Conservation (phyloP, 352 stramenopile genomes). For the Hyaloperonospora brassicae region DNA sequence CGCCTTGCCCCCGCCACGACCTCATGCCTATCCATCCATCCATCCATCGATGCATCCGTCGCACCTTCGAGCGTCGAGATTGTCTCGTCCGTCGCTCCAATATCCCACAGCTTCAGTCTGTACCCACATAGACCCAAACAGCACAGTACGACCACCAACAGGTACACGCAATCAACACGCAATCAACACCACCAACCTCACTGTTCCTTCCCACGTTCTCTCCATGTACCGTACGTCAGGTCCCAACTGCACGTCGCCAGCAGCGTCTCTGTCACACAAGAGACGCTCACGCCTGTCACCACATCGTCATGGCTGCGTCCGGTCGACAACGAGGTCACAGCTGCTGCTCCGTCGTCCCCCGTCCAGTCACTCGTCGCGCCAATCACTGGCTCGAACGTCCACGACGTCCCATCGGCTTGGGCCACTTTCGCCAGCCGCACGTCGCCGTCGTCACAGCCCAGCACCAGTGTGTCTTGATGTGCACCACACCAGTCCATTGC, state of each 20-base stretch:
- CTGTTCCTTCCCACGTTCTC: too few relatives aligned
- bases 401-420: slow-evolving; percentile 27
- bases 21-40: too few relatives aligned
- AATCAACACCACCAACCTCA: background rate
- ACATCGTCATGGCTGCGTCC: slow-evolving; percentile 62
- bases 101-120: slow-evolving; percentile 77
- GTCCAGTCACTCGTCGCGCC: background rate
- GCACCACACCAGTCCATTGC: slow-evolving; percentile 46
- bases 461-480: slow-evolving; percentile 40
- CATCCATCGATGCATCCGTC: background rate
- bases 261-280: slow-evolving; percentile 33
- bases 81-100: slow-evolving; percentile 36
- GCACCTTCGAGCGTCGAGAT: slow-evolving; percentile 47
- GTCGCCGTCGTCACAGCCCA: slow-evolving; percentile 73
- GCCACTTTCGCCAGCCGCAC: slow-evolving; percentile 39
- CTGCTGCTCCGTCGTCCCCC: slow-evolving; percentile 6
- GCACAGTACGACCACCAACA: background rate
- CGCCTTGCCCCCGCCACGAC: too few relatives aligned
- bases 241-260: slow-evolving; percentile 64
- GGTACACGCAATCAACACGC: background rate
- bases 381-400: slow-evolving; percentile 32
- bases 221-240: slow-evolving; percentile 38
- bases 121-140: background rate
- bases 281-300: slow-evolving; percentile 45
- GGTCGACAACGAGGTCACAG: too few relatives aligned